Conservation (phyloP, 768 basidiomycete genomes). For the Tricholoma terreum region DNA sequence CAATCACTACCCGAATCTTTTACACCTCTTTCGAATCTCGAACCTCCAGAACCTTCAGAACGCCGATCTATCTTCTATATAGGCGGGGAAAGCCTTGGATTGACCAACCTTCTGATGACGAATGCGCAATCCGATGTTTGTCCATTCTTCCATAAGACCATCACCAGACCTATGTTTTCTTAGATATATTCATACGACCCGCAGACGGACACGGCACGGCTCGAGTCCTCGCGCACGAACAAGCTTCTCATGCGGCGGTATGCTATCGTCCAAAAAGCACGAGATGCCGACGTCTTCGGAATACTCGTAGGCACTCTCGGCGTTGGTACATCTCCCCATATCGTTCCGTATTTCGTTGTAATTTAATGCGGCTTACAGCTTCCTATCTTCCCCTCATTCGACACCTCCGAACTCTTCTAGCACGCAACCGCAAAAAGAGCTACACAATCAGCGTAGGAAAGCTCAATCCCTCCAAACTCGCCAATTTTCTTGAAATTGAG, state of each 20-base stretch:
- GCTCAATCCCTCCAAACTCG: slow-evolving; percentile 91
- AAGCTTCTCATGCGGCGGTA: slow-evolving; percentile 88
- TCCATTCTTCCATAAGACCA: not conserved
- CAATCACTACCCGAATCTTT: slow-evolving; percentile 1
- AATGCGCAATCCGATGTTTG: slow-evolving; percentile 63
- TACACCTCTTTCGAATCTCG: not conserved
- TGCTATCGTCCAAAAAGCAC: slow-evolving; percentile 79
- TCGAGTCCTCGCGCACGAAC: slow-evolving; percentile 73
- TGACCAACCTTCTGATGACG: slow-evolving; percentile 86
- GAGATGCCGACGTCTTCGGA: slow-evolving; percentile 91
- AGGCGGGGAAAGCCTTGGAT: slow-evolving; percentile 73
- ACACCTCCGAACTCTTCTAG: slow-evolving; percentile 71
- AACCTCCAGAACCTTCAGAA: slow-evolving; percentile 10
- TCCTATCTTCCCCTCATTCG: slow-evolving; percentile 84
- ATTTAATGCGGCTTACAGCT: slow-evolving; percentile 38
- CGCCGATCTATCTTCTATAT: slow-evolving; percentile 46
- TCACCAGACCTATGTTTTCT: not conserved
- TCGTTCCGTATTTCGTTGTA: not conserved
- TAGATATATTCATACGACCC: slow-evolving; percentile 84
- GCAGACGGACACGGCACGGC: slow-evolving; percentile 34
- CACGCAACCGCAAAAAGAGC: slow-evolving; percentile 73
- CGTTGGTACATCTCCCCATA: slow-evolving; percentile 51
- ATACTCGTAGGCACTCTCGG: slow-evolving; percentile 94
- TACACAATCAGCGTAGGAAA: slow-evolving; percentile 97
- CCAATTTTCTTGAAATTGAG: slow-evolving; percentile 94